A percentile compares a stretch with the other conserved stretches of the same genome.
Conservation (phyloP, 805 yeast species). For the Candida golubevii region DNA sequence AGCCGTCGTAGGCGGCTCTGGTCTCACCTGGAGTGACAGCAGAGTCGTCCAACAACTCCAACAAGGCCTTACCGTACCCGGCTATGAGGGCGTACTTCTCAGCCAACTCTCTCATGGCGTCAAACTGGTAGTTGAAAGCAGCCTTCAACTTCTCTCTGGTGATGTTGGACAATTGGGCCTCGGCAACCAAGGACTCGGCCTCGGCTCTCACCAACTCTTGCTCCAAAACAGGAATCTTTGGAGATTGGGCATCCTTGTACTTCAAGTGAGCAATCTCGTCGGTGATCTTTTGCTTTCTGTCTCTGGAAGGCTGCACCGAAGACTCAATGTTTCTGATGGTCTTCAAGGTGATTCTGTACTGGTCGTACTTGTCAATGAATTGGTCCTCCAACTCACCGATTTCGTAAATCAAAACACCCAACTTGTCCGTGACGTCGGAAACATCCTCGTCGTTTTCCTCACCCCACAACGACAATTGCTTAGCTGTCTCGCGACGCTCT, state of each 20-base stretch:
- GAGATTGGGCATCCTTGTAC: conserved; percentile 97
- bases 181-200: conserved; percentile 98
- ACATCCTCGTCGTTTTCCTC: conserved; percentile 97
- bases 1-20: conserved; percentile 97
- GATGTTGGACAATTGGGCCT: conserved; percentile 96
- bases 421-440: conserved; percentile 92
- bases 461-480: conserved; percentile 97
- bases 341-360: conserved; percentile 93
- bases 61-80: conserved; percentile 96
- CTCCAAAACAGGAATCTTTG: conserved; percentile 91
- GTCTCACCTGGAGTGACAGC: conserved; percentile 99
- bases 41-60: conserved; percentile 92
- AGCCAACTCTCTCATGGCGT: conserved; percentile 88
- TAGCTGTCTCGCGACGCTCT: conserved; percentile 94
- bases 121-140: conserved; percentile 94
- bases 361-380: conserved; percentile 96
- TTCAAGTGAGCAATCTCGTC: conserved; percentile 96
- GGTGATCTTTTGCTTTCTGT: conserved; percentile 95
- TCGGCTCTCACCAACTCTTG: conserved; percentile 99
- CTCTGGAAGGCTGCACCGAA: conserved; percentile 97
- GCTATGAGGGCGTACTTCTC: conserved; percentile 97
- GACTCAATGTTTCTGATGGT: conserved; percentile 94
- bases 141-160: conserved; percentile 98
- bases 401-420: conserved; percentile 93
- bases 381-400: conserved; percentile 98